phyloP scores from a whole-genome alignment of 164 flowering plant genomes.

The Aristolochia fimbriata region DNA sequence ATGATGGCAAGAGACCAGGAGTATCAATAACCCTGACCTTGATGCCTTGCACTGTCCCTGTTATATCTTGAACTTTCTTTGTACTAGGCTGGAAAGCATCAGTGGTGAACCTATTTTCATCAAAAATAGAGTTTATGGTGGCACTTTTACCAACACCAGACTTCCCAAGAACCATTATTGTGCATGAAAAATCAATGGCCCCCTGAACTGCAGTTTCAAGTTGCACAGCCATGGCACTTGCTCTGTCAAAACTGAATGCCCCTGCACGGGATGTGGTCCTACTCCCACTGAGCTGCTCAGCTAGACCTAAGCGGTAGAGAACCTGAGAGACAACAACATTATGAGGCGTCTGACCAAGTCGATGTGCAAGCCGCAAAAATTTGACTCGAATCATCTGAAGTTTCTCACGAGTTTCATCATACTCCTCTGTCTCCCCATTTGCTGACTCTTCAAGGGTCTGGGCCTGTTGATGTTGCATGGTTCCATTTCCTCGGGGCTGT shows the following conservation, averaged over 20 bases:
- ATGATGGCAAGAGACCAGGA: slow-evolving; percentile 85
- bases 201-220: slow-evolving; percentile 86
- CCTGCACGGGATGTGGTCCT: slow-evolving; percentile 76
- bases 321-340: slow-evolving; percentile 99
- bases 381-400: slow-evolving; percentile 97
- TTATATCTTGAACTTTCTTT: slow-evolving; percentile 89
- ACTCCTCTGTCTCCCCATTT: slow-evolving; percentile 79
- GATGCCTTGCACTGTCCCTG: slow-evolving; percentile 91
- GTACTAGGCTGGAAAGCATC: slow-evolving; percentile 84
- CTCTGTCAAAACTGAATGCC: slow-evolving; percentile 94
- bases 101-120: slow-evolving; percentile 73
- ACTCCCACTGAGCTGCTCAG: slow-evolving; percentile 84
- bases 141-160: slow-evolving; percentile 98
- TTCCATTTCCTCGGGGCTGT: slow-evolving; percentile 69
- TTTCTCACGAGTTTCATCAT: slow-evolving; percentile 88
- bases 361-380: slow-evolving; percentile 88
- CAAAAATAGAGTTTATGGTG: slow-evolving; percentile 95
- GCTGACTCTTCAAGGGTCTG: slow-evolving; percentile 53
- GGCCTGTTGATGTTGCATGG: slow-evolving; percentile 36
- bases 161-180: slow-evolving; percentile 94
- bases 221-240: slow-evolving; percentile 98
- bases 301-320: slow-evolving; percentile 84
- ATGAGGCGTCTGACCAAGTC: slow-evolving; percentile 99
- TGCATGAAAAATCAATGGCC: slow-evolving; percentile 89
- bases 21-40: slow-evolving; percentile 91